Base-by-base conservation (phyloP, 495 filamentous ascomycete genomes). In the Penicillium coprophilum region DNA sequence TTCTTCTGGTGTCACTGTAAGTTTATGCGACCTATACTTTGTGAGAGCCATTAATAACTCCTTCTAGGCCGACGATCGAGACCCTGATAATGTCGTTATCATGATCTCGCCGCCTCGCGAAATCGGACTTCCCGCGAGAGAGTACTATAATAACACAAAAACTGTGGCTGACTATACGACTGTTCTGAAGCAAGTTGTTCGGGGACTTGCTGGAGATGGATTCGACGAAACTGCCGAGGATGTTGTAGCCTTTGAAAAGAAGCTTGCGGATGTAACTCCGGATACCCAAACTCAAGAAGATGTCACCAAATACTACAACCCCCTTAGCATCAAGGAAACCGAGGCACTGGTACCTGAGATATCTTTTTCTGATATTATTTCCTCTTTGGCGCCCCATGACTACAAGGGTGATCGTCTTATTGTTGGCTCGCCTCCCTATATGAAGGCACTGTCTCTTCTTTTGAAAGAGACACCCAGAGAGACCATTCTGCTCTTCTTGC, bases 81-180 rank as follows among this genome's bases (percentile, higher is more conserved):
- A 87, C 62, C 86, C 86, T 27, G 83, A 86, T 63, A 80, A 78
- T 48, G 78, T 85, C 19, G 78, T 78, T n/a, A 75, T 87, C 17
- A 74, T 81, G 54, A 69, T 84, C 19, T 76, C 71, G 7, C 80
- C 81, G 15, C 82, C 82, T 40, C 64, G 68, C 1, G 60, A 68
- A 44, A 82, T 85, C 60, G 82, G 83, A 13, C 77, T 89, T 27
- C 83, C 85, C 20, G 79, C 84, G 2, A 82, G 85, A 53, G 83
- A 87, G 59, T 86, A 85, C 58, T 89, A 88, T 55, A 76, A 83
- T 49, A 80, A 87, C 55, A 75, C 77, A 0, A 64, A 81, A 19
- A 69, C 78, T 6, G 70, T 88, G 19, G 65, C 67, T 30, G 70
- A 78, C 15, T 89, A 87, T 60, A 72, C 77, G 43, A 30, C 58